Evolutionary conservation across 192 early-diverging fungal species (phyloP).

Genomic region (Funneliformis mosseae): DNA sequence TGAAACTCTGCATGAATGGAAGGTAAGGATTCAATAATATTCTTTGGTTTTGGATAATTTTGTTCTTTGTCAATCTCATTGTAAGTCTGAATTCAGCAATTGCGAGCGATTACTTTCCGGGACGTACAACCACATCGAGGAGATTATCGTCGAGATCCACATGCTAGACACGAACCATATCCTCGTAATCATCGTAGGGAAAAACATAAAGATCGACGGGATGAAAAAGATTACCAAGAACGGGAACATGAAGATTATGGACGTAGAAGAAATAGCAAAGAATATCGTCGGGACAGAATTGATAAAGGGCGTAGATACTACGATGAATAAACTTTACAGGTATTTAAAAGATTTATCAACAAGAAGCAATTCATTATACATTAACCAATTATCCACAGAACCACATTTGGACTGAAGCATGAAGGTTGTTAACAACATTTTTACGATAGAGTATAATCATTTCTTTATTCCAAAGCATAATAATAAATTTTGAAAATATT

Average conservation of each 20-base stretch:
- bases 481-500: background rate
- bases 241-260: slow-evolving; percentile 15
- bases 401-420: background rate
- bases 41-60: background rate
- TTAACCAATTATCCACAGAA: background rate
- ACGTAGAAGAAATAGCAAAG: slow-evolving; percentile 5
- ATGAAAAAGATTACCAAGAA: slow-evolving; percentile 23
- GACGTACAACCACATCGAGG: background rate
- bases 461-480: background rate
- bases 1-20: slow-evolving; percentile 70
- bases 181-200: slow-evolving; percentile 43
- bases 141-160: slow-evolving; percentile 35
- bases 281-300: slow-evolving; percentile 21
- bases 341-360: background rate
- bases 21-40: slow-evolving; percentile 39
- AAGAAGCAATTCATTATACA: background rate
- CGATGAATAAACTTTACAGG: slow-evolving; percentile 24
- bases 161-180: slow-evolving; percentile 43
- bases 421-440: background rate
- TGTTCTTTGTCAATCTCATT: slow-evolving; percentile 9
- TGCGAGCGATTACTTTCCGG: slow-evolving; percentile 27
- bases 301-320: slow-evolving; percentile 23
- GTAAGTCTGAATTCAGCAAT: background rate
- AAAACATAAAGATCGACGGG: slow-evolving; percentile 39
- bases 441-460: background rate